Evolutionary conservation across 148 eudicot species (phyloP), one percentile per base, ranked within the genome.

Genomic region (Persicaria maculosa): DNA sequence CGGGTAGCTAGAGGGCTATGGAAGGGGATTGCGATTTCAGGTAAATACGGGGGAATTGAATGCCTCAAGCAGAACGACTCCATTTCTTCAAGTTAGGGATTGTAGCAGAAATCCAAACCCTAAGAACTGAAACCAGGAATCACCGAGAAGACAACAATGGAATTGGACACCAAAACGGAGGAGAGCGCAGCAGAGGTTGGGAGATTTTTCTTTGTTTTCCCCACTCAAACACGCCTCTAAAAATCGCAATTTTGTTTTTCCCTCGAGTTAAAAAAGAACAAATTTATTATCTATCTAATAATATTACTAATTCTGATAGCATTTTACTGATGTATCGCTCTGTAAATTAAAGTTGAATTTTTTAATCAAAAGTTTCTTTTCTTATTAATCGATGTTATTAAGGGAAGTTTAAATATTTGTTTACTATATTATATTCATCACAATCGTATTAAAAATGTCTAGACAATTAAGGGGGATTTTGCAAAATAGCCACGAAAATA

Each of bases 51-150:
- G 25, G 54, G 73, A 45, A 70, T 45, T 19, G 73, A 70, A 19
- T 70, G 54, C 9, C 25, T 72, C 17, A 72, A 25, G 44, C 55
- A 20, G n/a, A 72, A 36, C 45, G 74, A 31, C 20, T 72, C 55
- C 74, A 72, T 72, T 72, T 72, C 74, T 50, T 50, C 59, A 12
- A 10, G 40, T 31, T 31, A 31, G 40, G 40, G 40, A 31, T 31
- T 31, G 40, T 31, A 31, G 36, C 40, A 40, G 69, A 64, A 64
- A 64, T 4, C 31, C n/a, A 64, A 65, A 65, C 46, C 46, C 70
- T 65, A 65, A 9, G 36, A 5, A 31, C 40, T 2, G 40, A 31
- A 31, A 31, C 40, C 40, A 31, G 40, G 40, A 31, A 31, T 31
- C 40, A 31, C 40, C 40, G 40, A 31, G 40, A 15, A 58, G 68